phyloP scores from a whole-genome alignment of 257 asterid species.

The Rehmannia glutinosa region DNA sequence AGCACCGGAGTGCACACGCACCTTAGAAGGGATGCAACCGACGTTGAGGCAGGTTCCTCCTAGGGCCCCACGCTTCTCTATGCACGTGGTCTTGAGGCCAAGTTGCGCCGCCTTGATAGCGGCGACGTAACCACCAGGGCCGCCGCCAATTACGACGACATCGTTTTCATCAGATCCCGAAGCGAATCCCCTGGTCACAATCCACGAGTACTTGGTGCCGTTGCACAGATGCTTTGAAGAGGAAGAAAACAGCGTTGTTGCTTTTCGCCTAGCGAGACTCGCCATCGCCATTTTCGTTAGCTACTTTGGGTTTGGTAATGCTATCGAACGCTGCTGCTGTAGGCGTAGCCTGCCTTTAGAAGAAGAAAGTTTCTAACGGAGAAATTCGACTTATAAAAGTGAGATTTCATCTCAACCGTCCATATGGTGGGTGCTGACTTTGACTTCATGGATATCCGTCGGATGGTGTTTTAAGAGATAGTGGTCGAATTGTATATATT shows the following conservation, averaged over 20 bases:
- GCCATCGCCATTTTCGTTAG: slow-evolving; percentile 47
- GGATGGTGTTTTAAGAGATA: not conserved
- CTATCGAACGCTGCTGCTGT: not conserved
- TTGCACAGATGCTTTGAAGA: slow-evolving; percentile 22
- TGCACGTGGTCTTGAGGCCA: slow-evolving; percentile 95
- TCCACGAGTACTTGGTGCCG: slow-evolving; percentile 26
- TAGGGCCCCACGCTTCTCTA: slow-evolving; percentile 94
- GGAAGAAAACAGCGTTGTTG: slow-evolving; percentile 27
- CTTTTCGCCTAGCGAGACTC: slow-evolving; percentile 44
- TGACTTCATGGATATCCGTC: not conserved
- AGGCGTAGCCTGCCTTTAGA: slow-evolving; percentile 1
- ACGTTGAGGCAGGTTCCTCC: slow-evolving; percentile 99
- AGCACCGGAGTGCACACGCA: not conserved
- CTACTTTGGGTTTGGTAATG: not conserved
- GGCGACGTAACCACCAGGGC: slow-evolving; percentile 99
- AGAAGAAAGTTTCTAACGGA: no score
- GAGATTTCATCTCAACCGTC: slow-evolving; percentile 9
- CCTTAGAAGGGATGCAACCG: slow-evolving; percentile 75
- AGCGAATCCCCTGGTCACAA: slow-evolving; percentile 42
- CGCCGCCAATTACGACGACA: slow-evolving; percentile 93
- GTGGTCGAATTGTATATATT: not conserved
- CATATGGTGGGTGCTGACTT: not conserved
- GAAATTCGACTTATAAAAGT: not conserved
- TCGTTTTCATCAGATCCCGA: slow-evolving; percentile 83
- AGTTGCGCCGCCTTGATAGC: slow-evolving; percentile 99